Evolutionary conservation across 495 filamentous ascomycete genomes (phyloP).

Genomic region (Amniculicola lignicola): DNA sequence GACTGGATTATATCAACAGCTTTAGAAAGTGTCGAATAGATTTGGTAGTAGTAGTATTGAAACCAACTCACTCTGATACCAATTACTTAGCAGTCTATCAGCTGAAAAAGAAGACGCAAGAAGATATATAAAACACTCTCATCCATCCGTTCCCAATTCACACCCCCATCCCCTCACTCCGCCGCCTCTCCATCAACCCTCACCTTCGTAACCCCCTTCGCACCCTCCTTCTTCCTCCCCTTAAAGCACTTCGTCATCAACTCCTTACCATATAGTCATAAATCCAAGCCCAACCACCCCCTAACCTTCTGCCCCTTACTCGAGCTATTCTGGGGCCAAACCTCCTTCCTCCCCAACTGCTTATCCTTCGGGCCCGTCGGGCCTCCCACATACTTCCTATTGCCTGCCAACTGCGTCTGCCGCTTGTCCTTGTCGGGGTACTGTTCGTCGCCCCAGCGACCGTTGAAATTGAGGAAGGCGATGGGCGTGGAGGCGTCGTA

Average conservation of each 20-base stretch:
- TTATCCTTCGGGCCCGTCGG: conserved; percentile 34
- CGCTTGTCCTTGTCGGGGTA: conserved; percentile 44
- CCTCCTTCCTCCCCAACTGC: conserved; percentile 23
- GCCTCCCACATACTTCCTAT: conserved; percentile 26
- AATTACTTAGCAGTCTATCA: no score
- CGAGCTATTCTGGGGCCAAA: conserved; percentile 24
- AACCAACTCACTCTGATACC: no score
- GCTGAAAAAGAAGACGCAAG: no score
- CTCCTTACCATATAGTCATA: neutral
- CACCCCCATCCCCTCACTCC: neutral
- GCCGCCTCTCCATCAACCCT: conserved; percentile 13
- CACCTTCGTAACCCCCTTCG: conserved; percentile 7
- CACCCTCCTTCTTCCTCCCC: conserved; percentile 8
- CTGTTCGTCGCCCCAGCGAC: conserved; percentile 57
- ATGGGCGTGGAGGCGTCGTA: conserved; percentile 37
- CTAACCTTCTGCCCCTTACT: conserved; percentile 12
- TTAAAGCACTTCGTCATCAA: neutral
- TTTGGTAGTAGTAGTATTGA: no score
- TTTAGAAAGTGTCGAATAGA: no score
- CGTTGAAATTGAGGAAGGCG: conserved; percentile 52
- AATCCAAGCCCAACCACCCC: neutral
- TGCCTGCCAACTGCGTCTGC: conserved; percentile 14
- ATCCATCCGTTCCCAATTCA: neutral
- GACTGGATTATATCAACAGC: no score
- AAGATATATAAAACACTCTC: neutral